Conservation (phyloP, 1,139 yeast species). For the Hyphopichia burtonii region DNA sequence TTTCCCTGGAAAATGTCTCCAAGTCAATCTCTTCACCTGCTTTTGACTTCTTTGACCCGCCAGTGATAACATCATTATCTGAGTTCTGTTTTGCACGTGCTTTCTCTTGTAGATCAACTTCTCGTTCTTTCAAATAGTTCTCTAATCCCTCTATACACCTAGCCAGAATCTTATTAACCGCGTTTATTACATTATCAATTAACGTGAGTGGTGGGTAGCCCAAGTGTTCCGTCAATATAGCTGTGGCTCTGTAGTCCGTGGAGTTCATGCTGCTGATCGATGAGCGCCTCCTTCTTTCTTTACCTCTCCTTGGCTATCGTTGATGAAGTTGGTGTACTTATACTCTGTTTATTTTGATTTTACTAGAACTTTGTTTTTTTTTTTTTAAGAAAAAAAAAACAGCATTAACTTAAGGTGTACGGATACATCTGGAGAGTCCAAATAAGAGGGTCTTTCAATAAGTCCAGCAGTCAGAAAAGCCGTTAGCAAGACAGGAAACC, state of each 20-base stretch:
- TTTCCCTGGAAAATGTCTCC: conserved; percentile 37
- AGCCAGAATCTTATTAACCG: conserved; percentile 81
- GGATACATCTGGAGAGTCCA: too few species aligned
- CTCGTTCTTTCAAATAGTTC: conserved; percentile 49
- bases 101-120: conserved; percentile 14
- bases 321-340: too few species aligned
- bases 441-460: too few species aligned
- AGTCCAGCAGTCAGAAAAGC: too few species aligned
- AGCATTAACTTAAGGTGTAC: too few species aligned
- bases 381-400: too few species aligned
- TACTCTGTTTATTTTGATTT: too few species aligned
- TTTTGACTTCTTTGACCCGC: conserved; percentile 11
- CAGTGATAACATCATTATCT: conserved; percentile 19
- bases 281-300: too few species aligned
- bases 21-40: conserved; percentile 9
- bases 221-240: conserved; percentile 78
- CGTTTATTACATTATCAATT: conserved; percentile 86
- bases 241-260: conserved; percentile 44
- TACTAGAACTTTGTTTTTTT: too few species aligned
- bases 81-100: conserved; percentile 7
- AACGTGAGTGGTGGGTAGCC: conserved; percentile 86
- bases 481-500: too few species aligned
- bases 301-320: too few species aligned
- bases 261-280: conserved; percentile 2
- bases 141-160: conserved; percentile 83